Evolutionary conservation across 306 rosid species (phyloP).

Genomic region (Hylodesmum podocarpum): DNA sequence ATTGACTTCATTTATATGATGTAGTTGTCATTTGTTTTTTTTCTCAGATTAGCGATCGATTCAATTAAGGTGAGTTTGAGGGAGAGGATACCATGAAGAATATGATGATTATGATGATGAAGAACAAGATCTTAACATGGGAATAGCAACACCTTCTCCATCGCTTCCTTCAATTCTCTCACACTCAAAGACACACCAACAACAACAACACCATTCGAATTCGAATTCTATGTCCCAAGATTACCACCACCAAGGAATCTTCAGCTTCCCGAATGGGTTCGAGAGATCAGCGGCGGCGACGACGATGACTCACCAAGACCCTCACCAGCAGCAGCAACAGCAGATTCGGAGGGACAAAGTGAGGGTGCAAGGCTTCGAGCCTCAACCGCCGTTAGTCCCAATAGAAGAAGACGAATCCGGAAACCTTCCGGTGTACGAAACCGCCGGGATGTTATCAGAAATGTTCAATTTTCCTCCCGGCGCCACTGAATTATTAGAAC

Average conservation of each 20-base stretch:
- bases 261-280: constrained; percentile 75
- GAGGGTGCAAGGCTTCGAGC: constrained; percentile 60
- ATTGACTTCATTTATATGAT: background rate
- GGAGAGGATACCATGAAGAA: background rate
- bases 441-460: constrained; percentile 84
- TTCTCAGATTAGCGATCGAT: constrained; percentile 32
- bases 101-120: constrained; percentile 27
- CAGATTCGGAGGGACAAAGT: constrained; percentile 87
- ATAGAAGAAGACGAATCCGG: constrained; percentile 60
- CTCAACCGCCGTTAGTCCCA: constrained; percentile 14
- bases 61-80: constrained; percentile 3
- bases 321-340: constrained; percentile 55
- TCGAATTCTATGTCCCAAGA: constrained; percentile 93
- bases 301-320: constrained; percentile 34
- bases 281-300: constrained; percentile 57
- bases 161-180: constrained; percentile 38
- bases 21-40: constrained; percentile 21
- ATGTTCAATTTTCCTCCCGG: constrained; percentile 80
- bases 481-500: constrained; percentile 52
- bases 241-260: constrained; percentile 68
- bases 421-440: constrained; percentile 64
- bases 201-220: too few relatives aligned
- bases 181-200: constrained; percentile 24
- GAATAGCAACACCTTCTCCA: constrained; percentile 56
- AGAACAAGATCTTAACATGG: constrained; percentile 53